These are phyloP conservation scores for Podaxis rugospora DNA, from an alignment of 768 basidiomycete species.

Conservation along the genomic window DNA sequence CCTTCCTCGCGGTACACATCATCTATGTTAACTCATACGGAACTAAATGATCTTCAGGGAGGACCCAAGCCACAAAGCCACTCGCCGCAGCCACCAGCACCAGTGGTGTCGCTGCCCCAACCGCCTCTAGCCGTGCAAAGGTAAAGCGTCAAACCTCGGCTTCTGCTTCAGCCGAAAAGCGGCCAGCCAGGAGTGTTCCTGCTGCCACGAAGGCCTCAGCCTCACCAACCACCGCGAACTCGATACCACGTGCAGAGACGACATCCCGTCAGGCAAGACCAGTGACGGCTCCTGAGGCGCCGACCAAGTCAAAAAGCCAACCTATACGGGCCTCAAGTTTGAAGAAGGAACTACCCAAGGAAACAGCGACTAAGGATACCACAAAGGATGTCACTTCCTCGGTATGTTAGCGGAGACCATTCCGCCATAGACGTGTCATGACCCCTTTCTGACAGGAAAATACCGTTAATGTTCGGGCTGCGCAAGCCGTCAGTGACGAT, in stretches of 20 bases:
- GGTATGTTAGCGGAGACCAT: neutral
- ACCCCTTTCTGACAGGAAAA: neutral
- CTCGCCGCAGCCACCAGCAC: conserved; percentile 3
- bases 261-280: neutral
- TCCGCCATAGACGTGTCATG: neutral
- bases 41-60: conserved; percentile 25
- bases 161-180: conserved; percentile 6
- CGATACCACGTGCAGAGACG: neutral
- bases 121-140: neutral
- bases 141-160: conserved; percentile 12
- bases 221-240: neutral
- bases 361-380: neutral
- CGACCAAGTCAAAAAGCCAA: neutral
- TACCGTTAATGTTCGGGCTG: neutral
- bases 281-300: neutral
- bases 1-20: conserved; percentile 12
- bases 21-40: conserved; percentile 4
- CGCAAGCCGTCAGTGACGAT: neutral
- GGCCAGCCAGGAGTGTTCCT: neutral
- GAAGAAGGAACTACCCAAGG: neutral
- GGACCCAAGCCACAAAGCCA: conserved; percentile 20
- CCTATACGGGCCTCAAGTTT: neutral
- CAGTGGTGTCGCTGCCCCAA: conserved; percentile 1
- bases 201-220: neutral
- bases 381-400: neutral